Evolutionary conservation across 2,329 filamentous ascomycete genomes (phyloP), one percentile per base, ranked within the genome.

Genomic region (Huntiella savannae): DNA sequence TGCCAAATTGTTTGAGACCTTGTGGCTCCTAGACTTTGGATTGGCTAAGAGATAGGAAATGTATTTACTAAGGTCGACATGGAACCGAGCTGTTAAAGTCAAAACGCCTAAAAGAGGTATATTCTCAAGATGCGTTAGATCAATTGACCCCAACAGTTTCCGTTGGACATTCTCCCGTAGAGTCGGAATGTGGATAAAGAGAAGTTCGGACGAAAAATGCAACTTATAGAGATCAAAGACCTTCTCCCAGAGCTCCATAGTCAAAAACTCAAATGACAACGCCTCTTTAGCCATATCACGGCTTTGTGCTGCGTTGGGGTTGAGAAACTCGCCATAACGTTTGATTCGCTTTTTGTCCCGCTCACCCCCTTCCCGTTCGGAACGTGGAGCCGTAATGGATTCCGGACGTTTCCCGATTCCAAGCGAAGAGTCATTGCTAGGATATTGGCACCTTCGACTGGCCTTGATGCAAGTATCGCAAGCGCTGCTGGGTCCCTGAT

Each of bases 391-490:
- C 6, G 49, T 36, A 11, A 52, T 81, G 79, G 59, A 86, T 85
- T 51, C 72, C 71, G 58, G 84, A 91, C 50, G 82, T 73, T 57
- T 81, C 73, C 39, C 77, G 1, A 15, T 28, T 28, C 22, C 28
- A 17, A 34, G 5, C 12, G 22, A 33, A 16, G 33, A 7, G 5
- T 32, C 12, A 34, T 16, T 33, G 8, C 13, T 28, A 13, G 40
- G 28, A 33, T 43, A 43, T n/a, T 33, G 22, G 16, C 40, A 43
- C 11, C 40, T 32, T 12, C 34, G 33, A 11, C 40, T 75, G 43
- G 74, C 74, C 50, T 76, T 76, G 57, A 79, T 73, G 58, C 84
- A 92, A 10, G 77, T 76, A 51, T 82, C 75, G 63, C 84, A 92
- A 12, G 73, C 75, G 12, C 75, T 77, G 51, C 73, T 72, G 48